phyloP scores from a whole-genome alignment of 176 grass and related monocot species.

The Aegilops umbellulata region DNA sequence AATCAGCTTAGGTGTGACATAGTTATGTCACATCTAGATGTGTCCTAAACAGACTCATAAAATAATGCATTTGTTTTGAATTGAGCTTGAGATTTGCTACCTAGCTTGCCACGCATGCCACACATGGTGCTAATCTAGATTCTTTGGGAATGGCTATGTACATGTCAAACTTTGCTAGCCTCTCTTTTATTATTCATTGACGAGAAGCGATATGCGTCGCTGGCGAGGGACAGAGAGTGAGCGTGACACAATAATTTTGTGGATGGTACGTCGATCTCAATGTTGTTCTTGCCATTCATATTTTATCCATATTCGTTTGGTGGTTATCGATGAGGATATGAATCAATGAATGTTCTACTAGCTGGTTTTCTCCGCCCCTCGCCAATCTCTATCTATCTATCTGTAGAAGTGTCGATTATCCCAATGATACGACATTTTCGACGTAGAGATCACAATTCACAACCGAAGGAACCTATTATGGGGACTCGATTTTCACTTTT shows the following conservation, averaged over 20 bases:
- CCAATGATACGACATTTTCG: neutral
- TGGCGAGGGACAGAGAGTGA: neutral
- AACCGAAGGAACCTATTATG: no score
- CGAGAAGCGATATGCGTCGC: neutral
- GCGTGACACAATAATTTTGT: neutral
- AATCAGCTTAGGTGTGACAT: no score
- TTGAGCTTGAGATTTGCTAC: no score
- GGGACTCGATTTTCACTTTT: no score
- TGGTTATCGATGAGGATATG: neutral
- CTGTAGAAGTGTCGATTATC: no score
- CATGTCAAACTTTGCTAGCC: no score
- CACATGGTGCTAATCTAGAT: neutral
- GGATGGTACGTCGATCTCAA: neutral
- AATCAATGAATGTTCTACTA: no score
- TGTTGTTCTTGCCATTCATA: neutral
- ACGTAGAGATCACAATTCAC: no score
- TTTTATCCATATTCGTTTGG: neutral
- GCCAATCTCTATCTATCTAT: neutral
- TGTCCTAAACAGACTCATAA: no score
- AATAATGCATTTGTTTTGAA: no score
- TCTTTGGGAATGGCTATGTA: neutral
- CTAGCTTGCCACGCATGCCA: no score
- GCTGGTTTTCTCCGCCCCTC: neutral
- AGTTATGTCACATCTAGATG: no score
- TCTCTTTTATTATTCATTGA: neutral